These are phyloP conservation scores for Moniliophthora roreri DNA, from an alignment of 1,284 basidiomycete genomes.

Conservation along the genomic window DNA sequence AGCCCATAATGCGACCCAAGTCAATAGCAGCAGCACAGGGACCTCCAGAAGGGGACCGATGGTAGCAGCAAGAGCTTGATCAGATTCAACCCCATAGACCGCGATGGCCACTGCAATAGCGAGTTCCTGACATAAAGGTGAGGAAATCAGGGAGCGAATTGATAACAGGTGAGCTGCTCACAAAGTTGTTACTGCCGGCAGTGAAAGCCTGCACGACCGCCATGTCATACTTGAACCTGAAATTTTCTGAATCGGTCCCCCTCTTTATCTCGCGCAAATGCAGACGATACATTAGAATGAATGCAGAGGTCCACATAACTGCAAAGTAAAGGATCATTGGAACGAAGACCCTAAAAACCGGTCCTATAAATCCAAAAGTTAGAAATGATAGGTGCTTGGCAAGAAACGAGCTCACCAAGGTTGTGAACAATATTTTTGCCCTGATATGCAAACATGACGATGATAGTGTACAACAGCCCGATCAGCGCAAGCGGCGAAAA, in stretches of 20 bases:
- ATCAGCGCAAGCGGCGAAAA: conserved; percentile 76
- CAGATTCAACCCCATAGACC: conserved; percentile 71
- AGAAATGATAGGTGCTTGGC: conserved; percentile 20
- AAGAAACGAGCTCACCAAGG: neutral
- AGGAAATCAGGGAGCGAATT: too few species aligned
- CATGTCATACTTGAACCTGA: conserved; percentile 59
- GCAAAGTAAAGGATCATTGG: conserved; percentile 80
- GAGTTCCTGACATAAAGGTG: conserved; percentile 49
- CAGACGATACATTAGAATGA: conserved; percentile 55
- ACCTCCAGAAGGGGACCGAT: conserved; percentile 80
- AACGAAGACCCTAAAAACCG: conserved; percentile 78
- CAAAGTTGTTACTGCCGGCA: conserved; percentile 57
- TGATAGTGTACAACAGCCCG: conserved; percentile 75
- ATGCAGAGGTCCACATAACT: conserved; percentile 74
- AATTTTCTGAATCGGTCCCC: conserved; percentile 3
- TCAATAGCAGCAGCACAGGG: conserved; percentile 73
- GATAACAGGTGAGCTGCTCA: conserved; percentile 21
- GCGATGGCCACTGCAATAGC: conserved; percentile 85
- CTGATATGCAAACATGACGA: conserved; percentile 79
- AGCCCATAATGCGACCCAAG: conserved; percentile 64
- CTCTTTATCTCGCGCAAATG: conserved; percentile 19
- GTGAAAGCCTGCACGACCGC: conserved; percentile 71
- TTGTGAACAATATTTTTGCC: conserved; percentile 51
- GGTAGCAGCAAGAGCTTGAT: conserved; percentile 78
- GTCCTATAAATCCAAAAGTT: conserved; percentile 57